Evolutionary conservation across 345 rosid genomes (phyloP).

Genomic region (Eucalyptus tenuipes): DNA sequence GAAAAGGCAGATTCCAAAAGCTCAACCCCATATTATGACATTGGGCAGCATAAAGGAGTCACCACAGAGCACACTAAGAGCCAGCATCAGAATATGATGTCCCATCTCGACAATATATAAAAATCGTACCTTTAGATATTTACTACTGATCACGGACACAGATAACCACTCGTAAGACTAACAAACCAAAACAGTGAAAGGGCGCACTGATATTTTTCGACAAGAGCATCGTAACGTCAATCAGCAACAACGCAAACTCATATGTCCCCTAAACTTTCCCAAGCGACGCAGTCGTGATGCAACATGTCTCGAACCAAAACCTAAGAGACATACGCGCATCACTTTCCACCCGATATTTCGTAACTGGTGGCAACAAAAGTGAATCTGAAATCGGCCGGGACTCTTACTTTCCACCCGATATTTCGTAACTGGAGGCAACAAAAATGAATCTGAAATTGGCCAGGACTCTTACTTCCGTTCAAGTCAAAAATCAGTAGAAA

Average conservation of each 20-base stretch:
- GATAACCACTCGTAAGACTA: not conserved
- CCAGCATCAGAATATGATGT: not conserved
- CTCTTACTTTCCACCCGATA: not conserved
- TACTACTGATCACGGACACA: not conserved
- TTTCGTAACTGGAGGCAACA: not conserved
- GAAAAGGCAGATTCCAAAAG: conserved; percentile 12
- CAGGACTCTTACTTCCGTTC: not conserved
- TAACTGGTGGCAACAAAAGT: not conserved
- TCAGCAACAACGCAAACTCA: not conserved
- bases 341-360: not conserved
- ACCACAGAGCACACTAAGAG: not conserved
- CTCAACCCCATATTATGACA: conserved; percentile 19
- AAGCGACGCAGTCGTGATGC: not conserved
- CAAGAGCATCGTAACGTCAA: not conserved
- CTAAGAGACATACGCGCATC: not conserved
- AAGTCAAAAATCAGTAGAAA: not conserved
- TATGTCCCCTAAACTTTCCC: not conserved
- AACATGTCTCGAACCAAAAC: not conserved
- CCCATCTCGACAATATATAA: not conserved
- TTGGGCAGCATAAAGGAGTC: conserved; percentile 17
- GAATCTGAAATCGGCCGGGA: not conserved
- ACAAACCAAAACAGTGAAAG: not conserved
- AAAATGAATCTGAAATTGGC: not conserved
- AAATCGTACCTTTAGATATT: not conserved
- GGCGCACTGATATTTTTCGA: not conserved